phyloP scores from a whole-genome alignment of 768 basidiomycete species.

The Leccinum fibrillosum region DNA sequence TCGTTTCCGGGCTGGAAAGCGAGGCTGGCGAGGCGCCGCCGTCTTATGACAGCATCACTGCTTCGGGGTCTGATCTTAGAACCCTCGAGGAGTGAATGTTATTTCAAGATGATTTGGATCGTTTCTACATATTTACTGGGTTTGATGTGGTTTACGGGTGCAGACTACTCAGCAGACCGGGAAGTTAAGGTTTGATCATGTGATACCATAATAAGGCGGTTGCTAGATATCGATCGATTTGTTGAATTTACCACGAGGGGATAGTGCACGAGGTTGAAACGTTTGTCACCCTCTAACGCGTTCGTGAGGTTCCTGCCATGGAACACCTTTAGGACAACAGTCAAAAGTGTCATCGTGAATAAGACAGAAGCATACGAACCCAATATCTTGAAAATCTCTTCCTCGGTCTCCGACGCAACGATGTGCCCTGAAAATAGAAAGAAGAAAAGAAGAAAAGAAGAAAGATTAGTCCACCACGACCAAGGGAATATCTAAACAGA shows the following conservation, averaged over 20 bases:
- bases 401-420: slow-evolving; percentile 80
- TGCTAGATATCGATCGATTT: background rate
- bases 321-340: slow-evolving; percentile 47
- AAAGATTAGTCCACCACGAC: background rate
- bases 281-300: slow-evolving; percentile 44
- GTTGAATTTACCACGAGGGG: background rate
- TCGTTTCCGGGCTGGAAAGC: slow-evolving; percentile 84
- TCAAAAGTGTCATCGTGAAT: background rate
- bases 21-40: slow-evolving; percentile 86
- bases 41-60: slow-evolving; percentile 29
- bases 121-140: background rate
- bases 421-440: slow-evolving; percentile 46
- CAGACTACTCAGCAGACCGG: no score
- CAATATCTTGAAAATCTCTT: slow-evolving; percentile 80
- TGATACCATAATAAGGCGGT: background rate
- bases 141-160: background rate
- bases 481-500: background rate
- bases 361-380: slow-evolving; percentile 30
- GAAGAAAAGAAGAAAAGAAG: background rate
- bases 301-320: slow-evolving; percentile 81
- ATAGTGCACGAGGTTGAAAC: background rate
- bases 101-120: background rate
- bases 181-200: no score
- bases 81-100: background rate
- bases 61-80: background rate